Percentiles rank a stretch among this genome's conserved stretches.
Evolutionary conservation across 768 basidiomycete species (phyloP).

Genomic region (Sistotremastrum niveocremeum): DNA sequence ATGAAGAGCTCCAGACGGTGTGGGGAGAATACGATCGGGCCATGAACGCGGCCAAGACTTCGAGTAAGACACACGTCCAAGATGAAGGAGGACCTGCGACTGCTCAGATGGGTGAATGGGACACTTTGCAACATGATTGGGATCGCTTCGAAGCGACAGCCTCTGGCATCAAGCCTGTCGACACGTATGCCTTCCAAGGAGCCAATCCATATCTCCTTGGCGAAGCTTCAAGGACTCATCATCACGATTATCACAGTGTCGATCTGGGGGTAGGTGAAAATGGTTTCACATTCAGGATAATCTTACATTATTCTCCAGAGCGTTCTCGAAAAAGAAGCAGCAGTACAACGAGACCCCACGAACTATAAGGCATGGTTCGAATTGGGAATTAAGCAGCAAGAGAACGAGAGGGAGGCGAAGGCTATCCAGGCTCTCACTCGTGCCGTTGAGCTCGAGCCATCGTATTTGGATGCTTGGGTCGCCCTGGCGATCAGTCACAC

Average conservation of each 20-base stretch:
- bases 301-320: conserved; percentile 34
- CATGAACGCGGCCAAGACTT: conserved; percentile 1
- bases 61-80: neutral
- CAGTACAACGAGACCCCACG: conserved; percentile 62
- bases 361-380: conserved; percentile 76
- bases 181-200: conserved; percentile 55
- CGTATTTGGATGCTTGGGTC: conserved; percentile 70
- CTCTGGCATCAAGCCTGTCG: conserved; percentile 42
- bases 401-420: conserved; percentile 88
- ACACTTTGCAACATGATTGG: conserved; percentile 61
- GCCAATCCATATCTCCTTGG: conserved; percentile 70
- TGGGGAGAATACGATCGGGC: neutral
- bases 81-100: neutral
- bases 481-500: conserved; percentile 84
- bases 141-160: conserved; percentile 68
- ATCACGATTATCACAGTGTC: conserved; percentile 25
- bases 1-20: conserved; percentile 28
- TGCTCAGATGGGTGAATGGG: conserved; percentile 36
- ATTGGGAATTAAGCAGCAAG: conserved; percentile 93
- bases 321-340: conserved; percentile 81
- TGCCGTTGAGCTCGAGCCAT: conserved; percentile 69
- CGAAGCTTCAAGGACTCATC: conserved; percentile 36
- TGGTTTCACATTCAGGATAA: conserved; percentile 2
- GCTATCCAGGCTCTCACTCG: conserved; percentile 77
- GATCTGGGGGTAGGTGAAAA: neutral